Percentiles rank a stretch among this genome's conserved stretches.
phyloP scores from a whole-genome alignment of 257 asterid species.

The Paraleonurus japonicus region DNA sequence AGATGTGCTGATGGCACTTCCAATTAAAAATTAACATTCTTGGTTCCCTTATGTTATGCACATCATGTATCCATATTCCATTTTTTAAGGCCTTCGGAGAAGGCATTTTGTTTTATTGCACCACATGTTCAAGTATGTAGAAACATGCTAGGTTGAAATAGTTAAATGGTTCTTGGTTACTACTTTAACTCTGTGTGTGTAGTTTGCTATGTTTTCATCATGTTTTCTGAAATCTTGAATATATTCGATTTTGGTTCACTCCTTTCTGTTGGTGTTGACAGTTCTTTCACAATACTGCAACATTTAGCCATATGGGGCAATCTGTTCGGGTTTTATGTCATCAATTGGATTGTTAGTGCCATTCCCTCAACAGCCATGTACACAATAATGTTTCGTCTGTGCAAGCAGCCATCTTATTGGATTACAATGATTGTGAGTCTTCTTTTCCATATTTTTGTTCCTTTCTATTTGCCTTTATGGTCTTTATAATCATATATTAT shows the following conservation, averaged over 20 bases:
- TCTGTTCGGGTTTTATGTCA: constrained; percentile 76
- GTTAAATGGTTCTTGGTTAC: background rate
- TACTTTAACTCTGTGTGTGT: background rate
- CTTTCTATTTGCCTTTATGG: background rate
- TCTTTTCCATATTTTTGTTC: constrained; percentile 23
- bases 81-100: background rate
- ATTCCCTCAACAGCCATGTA: constrained; percentile 82
- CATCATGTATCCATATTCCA: background rate
- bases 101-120: background rate
- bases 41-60: background rate
- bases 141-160: background rate
- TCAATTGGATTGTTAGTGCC: constrained; percentile 91
- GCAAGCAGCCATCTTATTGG: constrained; percentile 94
- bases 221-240: constrained; percentile 16
- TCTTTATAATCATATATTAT: background rate
- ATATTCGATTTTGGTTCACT: constrained; percentile 2
- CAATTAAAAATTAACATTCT: background rate
- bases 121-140: background rate
- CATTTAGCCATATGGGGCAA: constrained; percentile 98
- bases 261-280: constrained; percentile 36
- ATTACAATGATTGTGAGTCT: constrained; percentile 71
- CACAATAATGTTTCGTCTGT: constrained; percentile 90
- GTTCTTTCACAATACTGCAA: constrained; percentile 87
- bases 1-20: background rate
- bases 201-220: background rate